Evolutionary conservation across 768 basidiomycete species (phyloP).

Genomic region (Lyophyllum shimeji): DNA sequence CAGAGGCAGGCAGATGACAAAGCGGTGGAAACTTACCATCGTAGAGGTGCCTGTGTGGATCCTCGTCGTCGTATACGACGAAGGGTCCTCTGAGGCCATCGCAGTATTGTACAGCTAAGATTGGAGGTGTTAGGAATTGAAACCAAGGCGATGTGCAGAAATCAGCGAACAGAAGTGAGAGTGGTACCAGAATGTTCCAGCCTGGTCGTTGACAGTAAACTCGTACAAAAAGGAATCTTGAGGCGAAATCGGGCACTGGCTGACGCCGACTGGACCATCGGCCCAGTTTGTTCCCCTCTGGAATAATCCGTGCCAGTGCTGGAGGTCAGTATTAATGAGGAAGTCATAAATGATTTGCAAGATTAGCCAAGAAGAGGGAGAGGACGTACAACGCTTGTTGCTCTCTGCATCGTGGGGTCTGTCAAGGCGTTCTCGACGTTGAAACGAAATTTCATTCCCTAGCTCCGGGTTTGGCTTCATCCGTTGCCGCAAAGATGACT

Average conservation of each 20-base stretch:
- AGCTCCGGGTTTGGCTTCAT: not conserved
- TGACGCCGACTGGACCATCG: constrained; percentile 30
- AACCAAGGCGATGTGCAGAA: not conserved
- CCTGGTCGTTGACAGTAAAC: constrained; percentile 29
- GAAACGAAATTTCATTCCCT: constrained; percentile 40
- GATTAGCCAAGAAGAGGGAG: not conserved
- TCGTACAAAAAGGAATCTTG: constrained; percentile 33
- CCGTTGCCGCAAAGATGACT: not conserved
- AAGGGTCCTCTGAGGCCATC: constrained; percentile 19
- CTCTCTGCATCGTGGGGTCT: constrained; percentile 36
- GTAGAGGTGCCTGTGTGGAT: not conserved
- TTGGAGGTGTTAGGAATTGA: not conserved
- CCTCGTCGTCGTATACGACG: constrained; percentile 6
- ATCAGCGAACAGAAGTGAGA: constrained; percentile 13
- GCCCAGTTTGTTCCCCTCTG: constrained; percentile 30
- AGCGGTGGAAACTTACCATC: not conserved
- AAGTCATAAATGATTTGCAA: not conserved
- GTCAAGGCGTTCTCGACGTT: constrained; percentile 39
- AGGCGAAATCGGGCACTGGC: constrained; percentile 36
- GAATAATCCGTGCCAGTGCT: constrained; percentile 37
- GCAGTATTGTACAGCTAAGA: constrained; percentile 18
- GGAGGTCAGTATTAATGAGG: not conserved
- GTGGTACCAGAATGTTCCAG: constrained; percentile 24
- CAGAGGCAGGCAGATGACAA: not conserved
- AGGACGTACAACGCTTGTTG: constrained; percentile 37